Conservation (phyloP, 2,329 filamentous ascomycete genomes). For the Aciculosporium take region DNA sequence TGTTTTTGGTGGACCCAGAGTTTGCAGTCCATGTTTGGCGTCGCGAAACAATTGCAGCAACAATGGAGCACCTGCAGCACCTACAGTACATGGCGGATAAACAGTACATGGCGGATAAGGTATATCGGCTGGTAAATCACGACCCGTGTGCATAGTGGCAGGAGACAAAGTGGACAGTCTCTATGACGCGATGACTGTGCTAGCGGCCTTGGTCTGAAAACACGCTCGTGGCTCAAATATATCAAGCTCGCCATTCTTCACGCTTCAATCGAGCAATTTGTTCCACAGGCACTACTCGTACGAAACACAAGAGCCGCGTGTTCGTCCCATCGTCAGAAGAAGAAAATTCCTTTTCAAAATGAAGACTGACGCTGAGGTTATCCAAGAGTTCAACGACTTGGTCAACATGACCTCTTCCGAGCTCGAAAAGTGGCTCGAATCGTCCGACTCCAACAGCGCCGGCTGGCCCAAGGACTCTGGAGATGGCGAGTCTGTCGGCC, state of each 20-base stretch:
- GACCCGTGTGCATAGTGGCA: not conserved
- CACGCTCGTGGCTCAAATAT: not conserved
- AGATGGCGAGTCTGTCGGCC: slow-evolving; percentile 47
- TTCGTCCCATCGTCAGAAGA: too few species aligned
- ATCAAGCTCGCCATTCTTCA: not conserved
- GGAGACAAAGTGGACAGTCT: not conserved
- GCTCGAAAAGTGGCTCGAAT: slow-evolving; percentile 46
- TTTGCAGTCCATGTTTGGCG: too few species aligned
- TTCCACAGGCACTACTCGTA: not conserved
- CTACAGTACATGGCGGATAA: too few species aligned
- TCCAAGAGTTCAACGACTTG: slow-evolving; percentile 48
- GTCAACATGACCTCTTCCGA: slow-evolving; percentile 52
- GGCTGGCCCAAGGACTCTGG: slow-evolving; percentile 46
- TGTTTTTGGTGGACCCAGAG: not conserved
- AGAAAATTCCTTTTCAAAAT: slow-evolving; percentile 5
- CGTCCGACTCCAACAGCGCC: slow-evolving; percentile 40
- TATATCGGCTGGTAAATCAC: too few species aligned
- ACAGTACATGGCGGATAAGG: too few species aligned
- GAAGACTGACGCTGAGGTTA: slow-evolving; percentile 16
- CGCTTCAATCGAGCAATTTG: not conserved
- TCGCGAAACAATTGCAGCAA: too few species aligned
- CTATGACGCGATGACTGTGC: slow-evolving; percentile 5
- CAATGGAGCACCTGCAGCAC: too few species aligned
- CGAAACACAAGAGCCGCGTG: too few species aligned
- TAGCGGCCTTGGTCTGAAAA: not conserved